These are phyloP conservation scores for Phaeosphaeria sp. DNA, from an alignment of 2,329 filamentous ascomycete genomes.

Conservation along the genomic window DNA sequence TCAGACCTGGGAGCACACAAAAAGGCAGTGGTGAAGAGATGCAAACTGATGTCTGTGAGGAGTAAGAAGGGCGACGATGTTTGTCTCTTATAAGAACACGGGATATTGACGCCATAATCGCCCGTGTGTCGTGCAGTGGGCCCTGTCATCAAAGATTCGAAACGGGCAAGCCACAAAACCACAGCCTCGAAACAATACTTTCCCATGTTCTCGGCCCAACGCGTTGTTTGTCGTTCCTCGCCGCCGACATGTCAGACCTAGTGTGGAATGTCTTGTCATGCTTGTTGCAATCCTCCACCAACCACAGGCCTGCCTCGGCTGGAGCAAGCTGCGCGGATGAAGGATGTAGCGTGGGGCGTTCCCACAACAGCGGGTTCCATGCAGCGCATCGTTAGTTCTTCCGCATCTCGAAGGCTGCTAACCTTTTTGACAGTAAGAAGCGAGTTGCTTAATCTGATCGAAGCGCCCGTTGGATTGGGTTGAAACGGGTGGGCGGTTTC, in stretches of 20 bases:
- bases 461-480: conserved; percentile 40
- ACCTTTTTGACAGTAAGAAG: conserved; percentile 21
- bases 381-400: conserved; percentile 17
- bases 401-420: conserved; percentile 18
- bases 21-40: conserved; percentile 34
- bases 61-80: conserved; percentile 1
- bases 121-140: conserved; percentile 30
- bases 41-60: conserved; percentile 28
- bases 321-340: conserved; percentile 20
- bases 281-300: conserved; percentile 40
- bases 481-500: conserved; percentile 47
- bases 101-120: conserved; percentile 13
- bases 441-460: conserved; percentile 29
- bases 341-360: conserved; percentile 24
- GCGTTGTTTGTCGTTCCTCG: conserved; percentile 16
- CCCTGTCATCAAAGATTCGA: conserved; percentile 47
- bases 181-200: conserved; percentile 29
- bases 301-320: conserved; percentile 12
- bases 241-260: conserved; percentile 20
- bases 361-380: conserved; percentile 34
- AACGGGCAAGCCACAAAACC: conserved; percentile 29
- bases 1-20: conserved; percentile 42
- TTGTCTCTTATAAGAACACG: conserved; percentile 28
- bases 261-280: conserved; percentile 26
- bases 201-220: conserved; percentile 24